A percentile compares a stretch with the other conserved stretches of the same genome.
phyloP scores from a whole-genome alignment of 2,329 filamentous ascomycete species.

The Aspergillus tubingensis region DNA sequence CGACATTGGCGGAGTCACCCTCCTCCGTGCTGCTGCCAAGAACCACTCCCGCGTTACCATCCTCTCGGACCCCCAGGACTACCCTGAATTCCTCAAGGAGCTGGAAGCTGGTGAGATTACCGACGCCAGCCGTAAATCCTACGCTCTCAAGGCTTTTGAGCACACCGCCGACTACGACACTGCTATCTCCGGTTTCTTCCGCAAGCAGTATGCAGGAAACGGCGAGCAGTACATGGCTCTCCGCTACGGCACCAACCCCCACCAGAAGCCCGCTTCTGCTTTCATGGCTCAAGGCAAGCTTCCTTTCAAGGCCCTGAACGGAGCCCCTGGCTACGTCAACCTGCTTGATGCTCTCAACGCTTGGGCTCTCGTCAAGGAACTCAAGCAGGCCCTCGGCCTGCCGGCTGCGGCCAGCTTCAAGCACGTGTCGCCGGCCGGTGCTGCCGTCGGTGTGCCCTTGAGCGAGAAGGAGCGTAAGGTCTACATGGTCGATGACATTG shows the following conservation, averaged over 20 bases:
- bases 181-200: slow-evolving; percentile 95
- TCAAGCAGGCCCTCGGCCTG: slow-evolving; percentile 82
- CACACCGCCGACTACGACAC: slow-evolving; percentile 96
- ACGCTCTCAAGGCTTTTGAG: slow-evolving; percentile 96
- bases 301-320: slow-evolving; percentile 92
- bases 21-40: slow-evolving; percentile 95
- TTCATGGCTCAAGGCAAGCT: slow-evolving; percentile 72
- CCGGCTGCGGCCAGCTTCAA: slow-evolving; percentile 98
- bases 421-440: slow-evolving; percentile 95
- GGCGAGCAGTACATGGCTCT: slow-evolving; percentile 81
- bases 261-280: slow-evolving; percentile 94
- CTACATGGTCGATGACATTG: slow-evolving; percentile 97
- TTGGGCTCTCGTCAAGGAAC: slow-evolving; percentile 95
- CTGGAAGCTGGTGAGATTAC: slow-evolving; percentile 83
- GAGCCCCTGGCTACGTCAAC: slow-evolving; percentile 95
- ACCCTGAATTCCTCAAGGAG: slow-evolving; percentile 89
- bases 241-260: slow-evolving; percentile 94
- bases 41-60: slow-evolving; percentile 96
- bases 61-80: slow-evolving; percentile 90
- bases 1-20: slow-evolving; percentile 95
- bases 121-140: slow-evolving; percentile 79
- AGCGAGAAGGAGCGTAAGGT: slow-evolving; percentile 89
- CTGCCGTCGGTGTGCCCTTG: slow-evolving; percentile 87
- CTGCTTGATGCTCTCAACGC: slow-evolving; percentile 93
- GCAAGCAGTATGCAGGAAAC: slow-evolving; percentile 88